Percentiles rank a stretch among this genome's conserved stretches.
phyloP scores from a whole-genome alignment of 2,329 filamentous ascomycete species.

The Diaporthe eres region DNA sequence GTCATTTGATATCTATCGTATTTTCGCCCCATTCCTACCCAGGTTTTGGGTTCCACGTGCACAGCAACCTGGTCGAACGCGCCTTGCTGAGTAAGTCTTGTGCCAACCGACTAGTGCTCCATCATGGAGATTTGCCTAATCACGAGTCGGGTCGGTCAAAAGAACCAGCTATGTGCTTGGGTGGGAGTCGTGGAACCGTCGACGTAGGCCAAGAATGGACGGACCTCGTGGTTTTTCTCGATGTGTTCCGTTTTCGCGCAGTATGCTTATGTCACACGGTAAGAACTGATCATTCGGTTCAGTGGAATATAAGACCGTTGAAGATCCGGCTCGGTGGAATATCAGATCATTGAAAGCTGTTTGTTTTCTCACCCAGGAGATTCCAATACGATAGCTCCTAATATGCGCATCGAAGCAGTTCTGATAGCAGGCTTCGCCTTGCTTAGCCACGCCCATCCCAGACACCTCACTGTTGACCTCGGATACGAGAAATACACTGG shows the following conservation, averaged over 20 bases:
- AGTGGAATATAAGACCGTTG: not conserved
- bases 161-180: not conserved
- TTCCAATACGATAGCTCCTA: not conserved
- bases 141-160: not conserved
- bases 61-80: not conserved
- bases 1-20: not conserved
- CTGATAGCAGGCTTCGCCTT: not conserved
- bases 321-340: not conserved
- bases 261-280: not conserved
- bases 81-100: not conserved
- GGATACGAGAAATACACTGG: constrained; percentile 16
- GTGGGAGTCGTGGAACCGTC: not conserved
- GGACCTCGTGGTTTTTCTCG: not conserved
- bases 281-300: not conserved
- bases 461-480: not conserved
- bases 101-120: not conserved
- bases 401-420: not conserved
- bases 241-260: not conserved
- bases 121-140: not conserved
- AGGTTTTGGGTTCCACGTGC: not conserved
- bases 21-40: not conserved
- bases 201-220: not conserved
- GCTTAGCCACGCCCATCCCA: not conserved
- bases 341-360: not conserved
- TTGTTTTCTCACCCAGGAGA: not conserved